phyloP scores from a whole-genome alignment of 805 yeast species.

The Candida boleticola region DNA sequence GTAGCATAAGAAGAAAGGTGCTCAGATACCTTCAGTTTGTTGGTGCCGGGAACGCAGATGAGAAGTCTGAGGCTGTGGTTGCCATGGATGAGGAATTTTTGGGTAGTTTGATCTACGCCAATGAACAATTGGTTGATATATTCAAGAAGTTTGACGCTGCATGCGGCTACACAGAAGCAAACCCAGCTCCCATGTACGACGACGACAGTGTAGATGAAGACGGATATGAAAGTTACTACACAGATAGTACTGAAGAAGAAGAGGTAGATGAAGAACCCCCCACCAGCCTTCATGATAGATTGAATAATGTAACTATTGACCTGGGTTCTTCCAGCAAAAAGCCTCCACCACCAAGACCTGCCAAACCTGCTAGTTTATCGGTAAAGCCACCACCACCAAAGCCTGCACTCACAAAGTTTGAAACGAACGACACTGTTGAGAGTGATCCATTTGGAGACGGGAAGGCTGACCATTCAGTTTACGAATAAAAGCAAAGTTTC shows the following conservation, averaged over 20 bases:
- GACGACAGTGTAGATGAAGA: conserved; percentile 26
- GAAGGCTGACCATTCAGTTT: conserved; percentile 20
- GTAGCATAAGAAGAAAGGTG: conserved; percentile 72
- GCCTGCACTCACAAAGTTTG: conserved; percentile 16
- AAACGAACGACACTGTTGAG: conserved; percentile 24
- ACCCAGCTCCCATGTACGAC: conserved; percentile 34
- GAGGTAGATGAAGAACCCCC: conserved; percentile 35
- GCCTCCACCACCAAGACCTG: conserved; percentile 27
- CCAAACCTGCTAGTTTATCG: conserved; percentile 17
- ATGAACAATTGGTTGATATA: conserved; percentile 81
- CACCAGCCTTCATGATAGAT: conserved; percentile 6
- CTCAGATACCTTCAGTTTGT: conserved; percentile 81
- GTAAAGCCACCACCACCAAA: conserved; percentile 7
- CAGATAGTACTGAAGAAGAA: conserved; percentile 25
- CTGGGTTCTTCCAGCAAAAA: conserved; percentile 7
- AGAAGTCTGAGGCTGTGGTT: conserved; percentile 24
- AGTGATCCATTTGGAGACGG: conserved; percentile 43
- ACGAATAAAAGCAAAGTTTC: conserved; percentile 12
- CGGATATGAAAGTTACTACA: conserved; percentile 39
- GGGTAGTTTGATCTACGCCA: conserved; percentile 85
- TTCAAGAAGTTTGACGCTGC: conserved; percentile 64
- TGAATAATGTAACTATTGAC: conserved; percentile 10
- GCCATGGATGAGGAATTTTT: conserved; percentile 70
- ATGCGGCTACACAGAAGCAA: conserved; percentile 41
- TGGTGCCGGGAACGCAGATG: conserved; percentile 44